Conservation (phyloP, 768 basidiomycete species). For the Termitomyces sp. region DNA sequence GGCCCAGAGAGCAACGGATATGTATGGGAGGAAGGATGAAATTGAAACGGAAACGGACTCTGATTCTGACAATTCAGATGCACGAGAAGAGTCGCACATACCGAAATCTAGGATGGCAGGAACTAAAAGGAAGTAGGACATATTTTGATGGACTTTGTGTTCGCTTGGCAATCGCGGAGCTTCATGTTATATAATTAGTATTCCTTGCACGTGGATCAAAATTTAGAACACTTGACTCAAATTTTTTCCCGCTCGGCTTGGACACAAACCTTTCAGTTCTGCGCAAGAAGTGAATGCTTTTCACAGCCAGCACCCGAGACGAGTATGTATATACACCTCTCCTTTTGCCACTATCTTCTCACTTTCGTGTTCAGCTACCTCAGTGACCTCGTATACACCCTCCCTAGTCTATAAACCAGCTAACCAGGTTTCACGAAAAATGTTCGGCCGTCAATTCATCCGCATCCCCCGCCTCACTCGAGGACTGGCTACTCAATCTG, state of each 20-base stretch:
- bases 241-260: constrained; percentile 4
- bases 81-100: constrained; percentile 47
- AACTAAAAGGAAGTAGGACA: constrained; percentile 9
- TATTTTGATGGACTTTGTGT: neutral
- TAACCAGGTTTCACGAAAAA: constrained; percentile 25
- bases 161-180: neutral
- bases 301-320: constrained; percentile 85
- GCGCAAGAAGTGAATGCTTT: constrained; percentile 56
- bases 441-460: constrained; percentile 54
- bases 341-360: constrained; percentile 14
- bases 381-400: constrained; percentile 87
- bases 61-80: constrained; percentile 40
- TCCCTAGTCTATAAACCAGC: constrained; percentile 34
- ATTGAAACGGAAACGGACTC: constrained; percentile 36
- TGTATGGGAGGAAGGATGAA: constrained; percentile 35
- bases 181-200: constrained; percentile 35
- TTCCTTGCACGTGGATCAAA: constrained; percentile 9
- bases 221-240: constrained; percentile 10
- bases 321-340: constrained; percentile 48
- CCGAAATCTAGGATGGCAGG: constrained; percentile 56
- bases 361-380: constrained; percentile 58
- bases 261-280: constrained; percentile 13
- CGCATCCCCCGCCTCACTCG: constrained; percentile 47
- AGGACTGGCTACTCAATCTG: constrained; percentile 64
- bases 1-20: constrained; percentile 24